Percentiles rank a stretch among this genome's conserved stretches.
Evolutionary conservation across 2,329 filamentous ascomycete genomes (phyloP).

Genomic region (Pyrenophora tritici-repentis): DNA sequence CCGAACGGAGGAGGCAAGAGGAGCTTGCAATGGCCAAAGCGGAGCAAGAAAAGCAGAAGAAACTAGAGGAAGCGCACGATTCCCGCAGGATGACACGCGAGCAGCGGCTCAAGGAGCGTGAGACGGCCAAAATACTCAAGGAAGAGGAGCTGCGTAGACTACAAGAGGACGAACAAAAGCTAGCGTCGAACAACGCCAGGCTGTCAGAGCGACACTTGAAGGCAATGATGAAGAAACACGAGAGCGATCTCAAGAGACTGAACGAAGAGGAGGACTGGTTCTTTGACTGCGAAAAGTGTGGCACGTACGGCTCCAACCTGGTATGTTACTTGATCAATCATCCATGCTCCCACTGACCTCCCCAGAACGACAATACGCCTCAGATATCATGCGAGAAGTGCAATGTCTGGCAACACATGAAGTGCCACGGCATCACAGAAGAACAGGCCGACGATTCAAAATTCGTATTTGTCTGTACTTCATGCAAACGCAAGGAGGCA

Average conservation of each 20-base stretch:
- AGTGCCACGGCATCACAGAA: slow-evolving; percentile 81
- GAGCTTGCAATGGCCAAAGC: slow-evolving; percentile 68
- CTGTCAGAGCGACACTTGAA: slow-evolving; percentile 81
- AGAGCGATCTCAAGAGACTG: slow-evolving; percentile 75
- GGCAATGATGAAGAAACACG: slow-evolving; percentile 78
- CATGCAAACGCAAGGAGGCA: slow-evolving; percentile 73
- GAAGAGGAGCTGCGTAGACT: slow-evolving; percentile 82
- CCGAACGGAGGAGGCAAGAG: slow-evolving; percentile 66
- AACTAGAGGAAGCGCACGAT: slow-evolving; percentile 76
- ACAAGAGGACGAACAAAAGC: slow-evolving; percentile 72
- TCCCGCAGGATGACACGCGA: slow-evolving; percentile 82
- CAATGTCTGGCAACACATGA: slow-evolving; percentile 96
- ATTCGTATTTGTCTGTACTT: slow-evolving; percentile 83
- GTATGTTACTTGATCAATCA: slow-evolving; percentile 43
- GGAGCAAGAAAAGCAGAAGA: slow-evolving; percentile 64
- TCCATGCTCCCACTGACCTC: slow-evolving; percentile 18
- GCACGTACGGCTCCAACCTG: slow-evolving; percentile 81
- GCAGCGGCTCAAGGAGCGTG: slow-evolving; percentile 82
- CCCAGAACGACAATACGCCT: slow-evolving; percentile 83
- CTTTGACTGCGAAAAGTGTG: slow-evolving; percentile 90
- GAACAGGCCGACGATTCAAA: slow-evolving; percentile 73
- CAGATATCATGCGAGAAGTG: slow-evolving; percentile 93
- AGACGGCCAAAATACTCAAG: slow-evolving; percentile 79
- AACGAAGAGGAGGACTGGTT: slow-evolving; percentile 79
- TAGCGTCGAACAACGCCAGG: slow-evolving; percentile 53